Conservation (phyloP, 306 rosid genomes). For the Mimosa pudica region DNA sequence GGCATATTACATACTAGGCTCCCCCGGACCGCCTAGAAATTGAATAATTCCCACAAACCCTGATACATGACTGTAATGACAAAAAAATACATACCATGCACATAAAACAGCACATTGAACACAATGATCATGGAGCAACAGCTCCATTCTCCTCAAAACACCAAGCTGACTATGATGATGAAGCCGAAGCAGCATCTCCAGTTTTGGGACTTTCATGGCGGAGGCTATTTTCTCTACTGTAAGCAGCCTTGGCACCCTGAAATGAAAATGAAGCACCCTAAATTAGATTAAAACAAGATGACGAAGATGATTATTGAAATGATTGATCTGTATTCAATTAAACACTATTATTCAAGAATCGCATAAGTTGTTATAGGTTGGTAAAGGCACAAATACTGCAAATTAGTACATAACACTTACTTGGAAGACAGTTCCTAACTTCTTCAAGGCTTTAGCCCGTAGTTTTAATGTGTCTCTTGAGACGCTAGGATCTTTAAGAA, state of each 20-base stretch:
- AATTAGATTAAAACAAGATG: conserved; percentile 8
- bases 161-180: conserved; percentile 50
- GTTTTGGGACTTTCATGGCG: conserved; percentile 56
- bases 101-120: conserved; percentile 20
- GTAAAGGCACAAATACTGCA: conserved; percentile 16
- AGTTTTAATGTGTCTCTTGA: conserved; percentile 69
- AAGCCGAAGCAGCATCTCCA: conserved; percentile 27
- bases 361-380: background rate
- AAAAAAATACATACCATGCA: background rate
- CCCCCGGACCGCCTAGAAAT: background rate
- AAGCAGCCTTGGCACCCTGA: conserved; percentile 80
- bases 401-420: conserved; percentile 51
- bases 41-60: background rate
- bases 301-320: background rate
- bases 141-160: background rate
- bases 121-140: conserved; percentile 25
- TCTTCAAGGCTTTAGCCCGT: conserved; percentile 72
- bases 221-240: conserved; percentile 80
- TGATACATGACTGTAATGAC: background rate
- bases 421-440: conserved; percentile 83
- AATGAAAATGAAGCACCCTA: conserved; percentile 24
- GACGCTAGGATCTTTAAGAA: conserved; percentile 71
- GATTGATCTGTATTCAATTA: background rate
- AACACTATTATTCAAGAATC: background rate
- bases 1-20: conserved; percentile 26